These are phyloP conservation scores for Fonsecaea multimorphosa DNA, from an alignment of 2,329 filamentous ascomycete species.

Conservation along the genomic window DNA sequence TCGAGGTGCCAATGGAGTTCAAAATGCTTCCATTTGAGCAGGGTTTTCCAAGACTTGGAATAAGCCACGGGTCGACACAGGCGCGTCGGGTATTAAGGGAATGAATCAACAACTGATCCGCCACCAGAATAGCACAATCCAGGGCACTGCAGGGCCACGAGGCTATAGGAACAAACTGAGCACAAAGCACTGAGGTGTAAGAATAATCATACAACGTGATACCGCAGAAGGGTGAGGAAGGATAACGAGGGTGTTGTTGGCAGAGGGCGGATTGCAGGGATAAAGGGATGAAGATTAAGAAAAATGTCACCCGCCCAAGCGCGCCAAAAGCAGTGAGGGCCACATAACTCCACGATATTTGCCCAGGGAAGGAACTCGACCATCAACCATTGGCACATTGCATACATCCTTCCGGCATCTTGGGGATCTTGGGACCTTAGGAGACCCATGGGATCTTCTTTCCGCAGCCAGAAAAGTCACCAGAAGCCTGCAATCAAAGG, in stretches of 20 bases:
- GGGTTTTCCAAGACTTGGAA: not conserved
- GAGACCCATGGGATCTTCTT: not conserved
- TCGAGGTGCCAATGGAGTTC: not conserved
- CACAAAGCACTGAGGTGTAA: not conserved
- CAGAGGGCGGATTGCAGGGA: not conserved
- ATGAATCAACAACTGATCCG: not conserved
- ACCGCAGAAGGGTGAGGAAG: not conserved
- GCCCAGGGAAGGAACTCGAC: not conserved
- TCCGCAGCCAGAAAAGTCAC: not conserved
- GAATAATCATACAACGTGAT: conserved; percentile 5
- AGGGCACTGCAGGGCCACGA: not conserved
- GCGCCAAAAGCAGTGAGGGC: no score
- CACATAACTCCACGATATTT: no score
- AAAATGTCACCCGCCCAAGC: not conserved
- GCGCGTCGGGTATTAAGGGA: not conserved
- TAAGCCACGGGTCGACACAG: not conserved
- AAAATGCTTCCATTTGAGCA: not conserved
- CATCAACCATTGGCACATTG: not conserved
- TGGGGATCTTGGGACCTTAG: not conserved
- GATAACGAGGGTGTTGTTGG: not conserved
- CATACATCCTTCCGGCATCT: not conserved
- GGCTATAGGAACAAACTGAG: not conserved
- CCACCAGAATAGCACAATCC: not conserved
- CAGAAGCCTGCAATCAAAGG: not conserved
- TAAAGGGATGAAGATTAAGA: not conserved